Percentiles rank a stretch among this genome's conserved stretches.
Conservation (phyloP, 2,329 filamentous ascomycete species). For the Macroventuria anomochaeta region DNA sequence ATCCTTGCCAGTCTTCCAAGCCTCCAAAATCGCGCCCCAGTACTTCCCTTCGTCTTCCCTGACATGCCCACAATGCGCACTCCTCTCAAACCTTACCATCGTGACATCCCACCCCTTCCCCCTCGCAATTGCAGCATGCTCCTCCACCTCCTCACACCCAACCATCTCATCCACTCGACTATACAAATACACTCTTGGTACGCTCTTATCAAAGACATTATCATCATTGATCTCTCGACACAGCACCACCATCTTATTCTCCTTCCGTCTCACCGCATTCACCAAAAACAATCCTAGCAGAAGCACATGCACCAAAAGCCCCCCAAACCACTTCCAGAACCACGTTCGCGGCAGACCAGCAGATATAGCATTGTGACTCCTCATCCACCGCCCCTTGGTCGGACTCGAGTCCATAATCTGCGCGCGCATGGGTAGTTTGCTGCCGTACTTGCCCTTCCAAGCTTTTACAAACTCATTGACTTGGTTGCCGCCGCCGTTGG, state of each 20-base stretch:
- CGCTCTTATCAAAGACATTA: conserved; percentile 33
- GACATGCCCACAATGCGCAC: conserved; percentile 68
- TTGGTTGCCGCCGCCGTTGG: conserved; percentile 47
- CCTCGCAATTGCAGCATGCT: conserved; percentile 58
- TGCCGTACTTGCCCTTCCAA: conserved; percentile 33
- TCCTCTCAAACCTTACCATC: conserved; percentile 63
- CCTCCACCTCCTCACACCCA: conserved; percentile 61
- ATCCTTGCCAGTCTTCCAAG: conserved; percentile 36
- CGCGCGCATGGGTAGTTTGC: conserved; percentile 35
- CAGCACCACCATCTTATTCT: conserved; percentile 37
- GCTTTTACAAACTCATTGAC: conserved; percentile 41
- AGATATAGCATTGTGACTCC: conserved; percentile 40
- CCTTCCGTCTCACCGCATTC: conserved; percentile 22
- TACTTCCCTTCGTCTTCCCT: conserved; percentile 63
- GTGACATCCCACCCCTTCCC: conserved; percentile 58
- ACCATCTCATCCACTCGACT: conserved; percentile 66
- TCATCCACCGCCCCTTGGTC: conserved; percentile 41
- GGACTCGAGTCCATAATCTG: conserved; percentile 46
- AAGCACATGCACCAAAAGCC: conserved; percentile 35
- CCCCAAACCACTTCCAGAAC: conserved; percentile 38
- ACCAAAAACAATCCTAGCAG: conserved; percentile 32
- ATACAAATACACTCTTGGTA: conserved; percentile 64
- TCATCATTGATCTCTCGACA: conserved; percentile 42
- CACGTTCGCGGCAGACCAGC: conserved; percentile 33
- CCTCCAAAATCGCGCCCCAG: conserved; percentile 55